Evolutionary conservation across 2,329 filamentous ascomycete genomes (phyloP).

Genomic region (Sphaceloma murrayae): DNA sequence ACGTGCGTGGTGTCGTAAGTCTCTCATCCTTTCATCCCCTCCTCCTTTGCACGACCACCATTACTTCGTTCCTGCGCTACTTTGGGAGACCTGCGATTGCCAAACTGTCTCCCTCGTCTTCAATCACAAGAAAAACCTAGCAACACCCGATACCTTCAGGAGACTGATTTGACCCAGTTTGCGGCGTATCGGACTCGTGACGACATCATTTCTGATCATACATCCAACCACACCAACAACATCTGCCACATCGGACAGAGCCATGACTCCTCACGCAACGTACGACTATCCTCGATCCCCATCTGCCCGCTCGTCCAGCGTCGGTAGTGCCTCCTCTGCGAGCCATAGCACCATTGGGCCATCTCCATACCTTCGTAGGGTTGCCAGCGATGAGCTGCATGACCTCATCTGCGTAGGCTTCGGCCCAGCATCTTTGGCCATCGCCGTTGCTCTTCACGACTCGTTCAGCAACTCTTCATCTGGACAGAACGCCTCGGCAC

Average conservation of each 20-base stretch:
- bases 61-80: background rate
- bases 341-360: slow-evolving; percentile 5
- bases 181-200: slow-evolving; percentile 8
- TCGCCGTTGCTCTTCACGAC: slow-evolving; percentile 84
- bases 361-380: slow-evolving; percentile 40
- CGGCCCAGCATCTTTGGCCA: slow-evolving; percentile 79
- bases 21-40: background rate
- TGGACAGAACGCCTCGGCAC: slow-evolving; percentile 23
- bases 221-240: background rate
- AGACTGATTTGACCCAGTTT: background rate
- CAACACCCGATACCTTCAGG: background rate
- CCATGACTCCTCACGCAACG: slow-evolving; percentile 14
- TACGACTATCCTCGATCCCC: slow-evolving; percentile 12
- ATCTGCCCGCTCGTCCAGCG: slow-evolving; percentile 10
- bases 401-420: slow-evolving; percentile 90
- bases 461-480: slow-evolving; percentile 42
- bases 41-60: background rate
- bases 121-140: no score
- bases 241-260: no score
- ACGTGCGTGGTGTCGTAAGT: slow-evolving; percentile 6
- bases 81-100: background rate
- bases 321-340: background rate
- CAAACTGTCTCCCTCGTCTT: no score
- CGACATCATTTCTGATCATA: slow-evolving; percentile 5
- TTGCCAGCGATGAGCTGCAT: slow-evolving; percentile 54